Percentiles rank a stretch among this genome's conserved stretches.
These are phyloP conservation scores for Kappamyces sp. DNA, from an alignment of 192 early-diverging fungal genomes.

Conservation along the genomic window DNA sequence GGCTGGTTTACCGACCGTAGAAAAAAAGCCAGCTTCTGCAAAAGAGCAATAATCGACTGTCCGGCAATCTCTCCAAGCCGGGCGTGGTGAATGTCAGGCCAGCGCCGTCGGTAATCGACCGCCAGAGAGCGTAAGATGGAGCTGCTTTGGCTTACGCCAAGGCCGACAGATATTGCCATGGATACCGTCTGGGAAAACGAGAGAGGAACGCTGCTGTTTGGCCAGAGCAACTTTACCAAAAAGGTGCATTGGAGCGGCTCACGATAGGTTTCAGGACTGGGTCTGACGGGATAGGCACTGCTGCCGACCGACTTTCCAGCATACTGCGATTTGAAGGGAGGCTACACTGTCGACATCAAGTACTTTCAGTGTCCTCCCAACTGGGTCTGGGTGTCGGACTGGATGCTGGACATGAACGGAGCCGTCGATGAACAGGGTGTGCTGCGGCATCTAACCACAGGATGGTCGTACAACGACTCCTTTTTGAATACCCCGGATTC, in stretches of 20 bases:
- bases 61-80: no score
- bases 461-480: constrained; percentile 10
- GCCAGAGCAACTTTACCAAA: constrained; percentile 4
- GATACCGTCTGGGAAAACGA: constrained; percentile 15
- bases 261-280: no score
- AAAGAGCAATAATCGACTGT: no score
- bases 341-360: constrained; percentile 5
- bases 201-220: constrained; percentile 13
- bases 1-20: no score
- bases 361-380: constrained; percentile 13
- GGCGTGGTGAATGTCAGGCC: no score
- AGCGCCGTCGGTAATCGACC: no score
- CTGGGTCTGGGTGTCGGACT: constrained; percentile 11
- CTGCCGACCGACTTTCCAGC: constrained; percentile 6
- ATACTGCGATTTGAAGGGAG: constrained; percentile 2
- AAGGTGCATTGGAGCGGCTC: no score
- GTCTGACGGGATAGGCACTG: no score
- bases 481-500: constrained; percentile 5
- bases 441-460: constrained; percentile 1
- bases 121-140: no score
- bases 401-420: constrained; percentile 18
- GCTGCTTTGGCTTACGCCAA: no score
- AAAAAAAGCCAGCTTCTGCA: no score
- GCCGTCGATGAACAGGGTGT: constrained; percentile 7
- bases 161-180: no score